Evolutionary conservation across 805 yeast species (phyloP), one percentile per base, ranked within the genome.

Genomic region (Candida boleticola): DNA sequence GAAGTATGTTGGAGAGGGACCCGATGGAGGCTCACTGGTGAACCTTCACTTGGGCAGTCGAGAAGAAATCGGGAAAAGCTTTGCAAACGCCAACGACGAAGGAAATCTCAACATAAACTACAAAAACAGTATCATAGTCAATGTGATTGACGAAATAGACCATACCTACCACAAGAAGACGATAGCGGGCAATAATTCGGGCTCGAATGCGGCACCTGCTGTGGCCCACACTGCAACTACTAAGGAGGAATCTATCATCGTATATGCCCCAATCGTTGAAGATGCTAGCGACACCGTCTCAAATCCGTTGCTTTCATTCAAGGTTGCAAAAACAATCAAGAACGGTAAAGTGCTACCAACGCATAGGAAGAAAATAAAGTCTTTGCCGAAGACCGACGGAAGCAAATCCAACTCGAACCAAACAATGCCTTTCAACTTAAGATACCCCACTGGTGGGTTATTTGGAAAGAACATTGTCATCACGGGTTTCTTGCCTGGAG

Each of bases 391-490:
- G 29, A 39, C 37, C 5, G 20, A 29, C 6, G 29, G 33, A 18
- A n/a, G 26, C 23, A 35, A 26, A 17, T 30, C 5, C 5, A 16
- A 16, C 20, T 16, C 16, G 11, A 2, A 41, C 67, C 4, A 51
- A 60, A 3, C 60, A 65, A 62, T 74, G 5, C 84, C 84, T 1
- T 66, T 57, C 43, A 69, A 73, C 27, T 60, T 83, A 39, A 58
- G 65, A 18, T 75, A 67, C 48, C 86, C 89, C 1, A 71, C 79
- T 0, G 80, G 84, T 18, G 87, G 80, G 0, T 55, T 72, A 10
- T 84, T 83, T 54, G 90, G 89, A 3, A 80, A 81, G 44, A 83
- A 81, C 48, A 55, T 84, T 16, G 73, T 85, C 3, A 65, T 82
- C 2, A 69, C 78, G 2, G 93, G 93, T 0, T 80, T 74, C 41